Evolutionary conservation across 176 grass and related monocot species (phyloP).

Genomic region (Elymus sibiricus): DNA sequence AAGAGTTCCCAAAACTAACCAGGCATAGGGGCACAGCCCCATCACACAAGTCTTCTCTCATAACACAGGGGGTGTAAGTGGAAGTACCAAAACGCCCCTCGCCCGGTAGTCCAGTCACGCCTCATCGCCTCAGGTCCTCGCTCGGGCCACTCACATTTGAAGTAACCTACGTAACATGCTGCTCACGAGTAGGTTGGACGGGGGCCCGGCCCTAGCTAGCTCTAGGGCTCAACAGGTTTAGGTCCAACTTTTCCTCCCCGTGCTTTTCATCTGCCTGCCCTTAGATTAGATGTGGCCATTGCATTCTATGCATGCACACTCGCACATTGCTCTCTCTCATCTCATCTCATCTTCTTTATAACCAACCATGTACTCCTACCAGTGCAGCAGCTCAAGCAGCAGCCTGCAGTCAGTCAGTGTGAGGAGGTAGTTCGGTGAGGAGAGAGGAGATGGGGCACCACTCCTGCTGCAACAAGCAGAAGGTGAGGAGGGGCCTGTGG

Average conservation of each 20-base stretch:
- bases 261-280: slow-evolving; percentile 50
- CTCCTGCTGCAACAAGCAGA: slow-evolving; percentile 99
- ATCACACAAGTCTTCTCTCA: slow-evolving; percentile 28
- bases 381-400: background rate
- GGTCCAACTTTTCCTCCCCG: slow-evolving; percentile 29
- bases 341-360: slow-evolving; percentile 42
- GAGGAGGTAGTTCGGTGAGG: background rate
- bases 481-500: slow-evolving; percentile 96
- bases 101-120: background rate
- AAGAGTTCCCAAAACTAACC: slow-evolving; percentile 35
- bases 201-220: slow-evolving; percentile 6
- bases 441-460: slow-evolving; percentile 77
- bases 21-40: slow-evolving; percentile 30
- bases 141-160: slow-evolving; percentile 52
- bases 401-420: background rate
- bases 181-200: slow-evolving; percentile 28
- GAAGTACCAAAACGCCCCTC: slow-evolving; percentile 28
- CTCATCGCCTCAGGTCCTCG: background rate
- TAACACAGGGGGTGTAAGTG: background rate
- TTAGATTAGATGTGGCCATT: background rate
- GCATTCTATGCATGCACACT: slow-evolving; percentile 9
- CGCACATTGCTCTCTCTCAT: background rate
- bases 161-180: slow-evolving; percentile 46
- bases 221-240: slow-evolving; percentile 23
- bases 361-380: slow-evolving; percentile 26